phyloP scores from a whole-genome alignment of 331 rosid genomes.

The Rhamnella rubrinervis region DNA sequence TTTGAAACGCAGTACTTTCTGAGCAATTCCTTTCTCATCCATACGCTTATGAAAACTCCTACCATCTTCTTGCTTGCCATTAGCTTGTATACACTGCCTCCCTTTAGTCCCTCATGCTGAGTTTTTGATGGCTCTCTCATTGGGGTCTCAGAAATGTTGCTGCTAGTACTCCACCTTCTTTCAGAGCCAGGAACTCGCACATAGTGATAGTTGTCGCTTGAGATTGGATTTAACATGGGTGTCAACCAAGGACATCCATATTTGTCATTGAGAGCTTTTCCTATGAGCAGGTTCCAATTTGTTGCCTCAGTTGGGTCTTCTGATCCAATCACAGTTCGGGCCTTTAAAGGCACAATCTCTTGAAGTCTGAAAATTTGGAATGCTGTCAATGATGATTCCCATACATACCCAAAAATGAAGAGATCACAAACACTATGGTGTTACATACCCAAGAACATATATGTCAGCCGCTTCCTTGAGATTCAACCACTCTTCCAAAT shows the following conservation, averaged over 20 bases:
- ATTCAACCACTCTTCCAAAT: constrained; percentile 86
- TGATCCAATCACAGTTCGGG: constrained; percentile 76
- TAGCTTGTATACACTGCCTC: constrained; percentile 42
- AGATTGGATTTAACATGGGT: constrained; percentile 35
- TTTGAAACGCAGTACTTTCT: constrained; percentile 56
- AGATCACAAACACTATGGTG: background rate
- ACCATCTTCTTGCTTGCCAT: constrained; percentile 96
- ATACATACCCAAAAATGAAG: background rate
- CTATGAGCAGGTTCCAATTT: constrained; percentile 85
- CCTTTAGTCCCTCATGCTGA: constrained; percentile 16
- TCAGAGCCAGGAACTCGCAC: constrained; percentile 18
- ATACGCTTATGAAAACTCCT: constrained; percentile 81
- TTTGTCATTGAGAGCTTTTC: constrained; percentile 56
- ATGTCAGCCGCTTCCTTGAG: constrained; percentile 83
- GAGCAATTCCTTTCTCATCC: constrained; percentile 64
- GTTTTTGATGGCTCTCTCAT: constrained; percentile 20
- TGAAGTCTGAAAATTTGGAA: constrained; percentile 57
- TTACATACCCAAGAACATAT: constrained; percentile 91
- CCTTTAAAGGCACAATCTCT: constrained; percentile 87
- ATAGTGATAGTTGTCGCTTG: constrained; percentile 33
- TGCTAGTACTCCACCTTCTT: constrained; percentile 15
- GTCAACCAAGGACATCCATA: constrained; percentile 58
- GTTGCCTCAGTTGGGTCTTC: constrained; percentile 75
- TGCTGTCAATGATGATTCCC: background rate
- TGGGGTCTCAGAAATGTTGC: constrained; percentile 16